Percentiles rank a stretch among this genome's conserved stretches.
These are phyloP conservation scores for Penium margaritaceum DNA, from an alignment of 139 green algal species.

Conservation along the genomic window DNA sequence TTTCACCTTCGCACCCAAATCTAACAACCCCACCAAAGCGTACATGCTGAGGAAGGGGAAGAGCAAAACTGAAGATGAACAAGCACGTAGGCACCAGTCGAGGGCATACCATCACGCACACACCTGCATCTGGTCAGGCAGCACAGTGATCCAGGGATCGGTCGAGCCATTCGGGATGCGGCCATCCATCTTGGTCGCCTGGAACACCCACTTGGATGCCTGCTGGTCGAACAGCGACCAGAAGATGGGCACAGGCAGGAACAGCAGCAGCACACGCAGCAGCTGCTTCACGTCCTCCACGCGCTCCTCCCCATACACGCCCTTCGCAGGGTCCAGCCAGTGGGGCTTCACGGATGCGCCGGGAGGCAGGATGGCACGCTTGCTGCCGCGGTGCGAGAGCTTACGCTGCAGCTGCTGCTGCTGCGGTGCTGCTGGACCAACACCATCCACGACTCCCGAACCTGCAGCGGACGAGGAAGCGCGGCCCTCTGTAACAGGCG, in stretches of 20 bases:
- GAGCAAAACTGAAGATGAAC: no score
- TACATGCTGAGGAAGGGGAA: no score
- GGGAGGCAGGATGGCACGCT: not conserved
- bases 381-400: not conserved
- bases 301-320: conserved; percentile 11
- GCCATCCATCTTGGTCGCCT: conserved; percentile 44
- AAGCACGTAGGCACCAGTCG: no score
- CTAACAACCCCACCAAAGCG: no score
- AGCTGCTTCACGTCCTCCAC: conserved; percentile 50
- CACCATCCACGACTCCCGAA: not conserved
- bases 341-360: not conserved
- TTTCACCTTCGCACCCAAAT: no score
- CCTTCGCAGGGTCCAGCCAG: conserved; percentile 43
- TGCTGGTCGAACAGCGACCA: conserved; percentile 52
- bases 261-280: conserved; percentile 44
- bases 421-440: not conserved
- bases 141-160: conserved; percentile 20
- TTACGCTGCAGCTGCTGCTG: not conserved
- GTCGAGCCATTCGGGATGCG: no score
- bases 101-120: no score
- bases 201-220: conserved; percentile 42
- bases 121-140: conserved; percentile 47
- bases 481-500: not conserved
- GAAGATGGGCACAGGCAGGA: conserved; percentile 46
- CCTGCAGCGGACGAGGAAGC: not conserved